Conservation (phyloP, 192 early-diverging fungal genomes). For the Dimargaris cristalligena region DNA sequence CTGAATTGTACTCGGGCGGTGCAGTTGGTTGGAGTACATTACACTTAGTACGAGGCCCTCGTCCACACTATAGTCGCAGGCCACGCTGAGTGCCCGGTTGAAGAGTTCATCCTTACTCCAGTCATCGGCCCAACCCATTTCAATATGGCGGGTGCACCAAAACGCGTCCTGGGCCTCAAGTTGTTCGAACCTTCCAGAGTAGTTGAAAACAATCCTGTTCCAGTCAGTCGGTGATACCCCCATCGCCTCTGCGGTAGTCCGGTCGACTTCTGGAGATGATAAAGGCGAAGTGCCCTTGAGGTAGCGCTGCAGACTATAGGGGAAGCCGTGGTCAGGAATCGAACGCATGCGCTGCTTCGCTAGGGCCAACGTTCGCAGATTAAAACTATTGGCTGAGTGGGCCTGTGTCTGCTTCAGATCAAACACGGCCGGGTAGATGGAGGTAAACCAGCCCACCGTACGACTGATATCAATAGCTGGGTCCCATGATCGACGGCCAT, state of each 20-base stretch:
- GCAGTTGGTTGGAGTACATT: background rate
- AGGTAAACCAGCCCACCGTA: conserved; percentile 8
- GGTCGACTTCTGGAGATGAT: background rate
- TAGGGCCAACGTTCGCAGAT: background rate
- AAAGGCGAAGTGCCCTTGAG: background rate
- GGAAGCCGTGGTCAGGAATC: conserved; percentile 1
- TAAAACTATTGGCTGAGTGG: background rate
- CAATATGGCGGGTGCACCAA: background rate
- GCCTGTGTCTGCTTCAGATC: background rate
- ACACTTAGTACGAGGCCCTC: background rate
- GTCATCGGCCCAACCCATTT: background rate
- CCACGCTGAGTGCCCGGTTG: background rate
- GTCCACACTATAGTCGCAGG: background rate
- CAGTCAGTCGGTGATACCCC: too few relatives aligned
- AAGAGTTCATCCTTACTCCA: background rate
- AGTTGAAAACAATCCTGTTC: too few relatives aligned
- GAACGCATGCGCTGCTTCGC: background rate
- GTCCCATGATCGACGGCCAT: conserved; percentile 1
- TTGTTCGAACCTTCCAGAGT: background rate
- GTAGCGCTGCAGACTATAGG: background rate
- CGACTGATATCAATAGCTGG: background rate
- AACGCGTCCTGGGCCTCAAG: background rate
- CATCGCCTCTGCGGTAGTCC: too few relatives aligned
- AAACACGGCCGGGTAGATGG: background rate
- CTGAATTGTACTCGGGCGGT: background rate